Base-by-base conservation (phyloP, 352 stramenopile species). In the Pythium rishiriense region DNA sequence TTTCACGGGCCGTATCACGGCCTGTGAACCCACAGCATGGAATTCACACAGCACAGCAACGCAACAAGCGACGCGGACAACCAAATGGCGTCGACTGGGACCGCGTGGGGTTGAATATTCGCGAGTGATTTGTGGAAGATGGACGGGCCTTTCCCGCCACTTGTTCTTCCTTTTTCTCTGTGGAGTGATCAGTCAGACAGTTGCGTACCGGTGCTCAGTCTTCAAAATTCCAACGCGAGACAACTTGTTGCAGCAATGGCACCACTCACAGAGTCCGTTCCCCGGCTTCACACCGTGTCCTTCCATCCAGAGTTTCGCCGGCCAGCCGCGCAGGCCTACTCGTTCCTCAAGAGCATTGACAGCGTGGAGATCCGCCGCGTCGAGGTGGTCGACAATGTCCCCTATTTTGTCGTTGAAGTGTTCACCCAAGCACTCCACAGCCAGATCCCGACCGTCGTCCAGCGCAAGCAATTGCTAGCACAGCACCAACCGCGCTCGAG, bases 391-490 rank as follows among this genome's bases (percentile, higher is more conserved):
- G 62, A 83, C 48, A 67, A 68, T 48, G 72, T 81, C 28, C 78
- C 75, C 9, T 82, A 79, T 59, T 90, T 85, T 52, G 68, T 79
- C n/a, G 42, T 90, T 29, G 68, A 87, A 26, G 70, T 87, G 3
- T 88, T 64, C 68, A 73, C 81, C 1, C n/a, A 55, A 17, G 24
- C 9, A 21, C 37, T 15, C 9, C 39, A 43, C 15, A 66, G 42
- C 35, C 57, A 50, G n/a, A 62, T 70, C 25, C 63, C 60, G 21
- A 67, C 60, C 0, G 48, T 58, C 26, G 7, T 46, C 12, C 47
- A 52, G 24, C 47, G 39, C 37, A 59, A 64, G 25, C 37, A 43
- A 45, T 15, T 21, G 3, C 8, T 26, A 1, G 25, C 24, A 12
- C 49, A 48, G 47, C 49, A 31, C 37, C 14, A 17, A 21, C 6